phyloP scores from a whole-genome alignment of 2,329 filamentous ascomycete species.

The Penicillium sp. region DNA sequence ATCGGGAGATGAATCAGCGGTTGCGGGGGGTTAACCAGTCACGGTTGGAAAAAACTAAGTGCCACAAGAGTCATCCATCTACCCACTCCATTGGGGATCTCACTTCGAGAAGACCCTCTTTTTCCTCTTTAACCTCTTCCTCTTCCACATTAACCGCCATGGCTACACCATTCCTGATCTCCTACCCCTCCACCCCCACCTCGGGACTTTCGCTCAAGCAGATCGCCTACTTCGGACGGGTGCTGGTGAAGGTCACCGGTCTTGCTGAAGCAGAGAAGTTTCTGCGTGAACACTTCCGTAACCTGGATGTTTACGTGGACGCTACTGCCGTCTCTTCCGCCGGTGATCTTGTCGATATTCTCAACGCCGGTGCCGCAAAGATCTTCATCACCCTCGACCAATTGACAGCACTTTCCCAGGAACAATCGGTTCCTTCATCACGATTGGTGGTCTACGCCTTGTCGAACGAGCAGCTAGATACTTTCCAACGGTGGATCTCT shows the following conservation, averaged over 20 bases:
- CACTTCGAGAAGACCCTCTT: neutral
- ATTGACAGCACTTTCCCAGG: conserved; percentile 55
- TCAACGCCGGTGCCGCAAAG: conserved; percentile 81
- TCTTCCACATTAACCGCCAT: conserved; percentile 27
- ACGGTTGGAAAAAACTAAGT: conserved; percentile 13
- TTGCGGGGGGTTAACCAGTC: conserved; percentile 1
- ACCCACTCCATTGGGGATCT: conserved; percentile 14
- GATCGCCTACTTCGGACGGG: conserved; percentile 60
- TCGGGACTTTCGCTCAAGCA: conserved; percentile 54
- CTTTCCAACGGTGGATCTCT: conserved; percentile 42
- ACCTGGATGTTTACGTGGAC: conserved; percentile 70
- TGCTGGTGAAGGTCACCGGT: conserved; percentile 54
- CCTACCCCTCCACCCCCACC: conserved; percentile 43
- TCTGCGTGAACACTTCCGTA: conserved; percentile 57
- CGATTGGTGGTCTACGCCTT: conserved; percentile 58
- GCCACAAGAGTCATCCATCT: conserved; percentile 19
- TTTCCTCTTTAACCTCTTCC: neutral
- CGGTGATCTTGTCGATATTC: conserved; percentile 74
- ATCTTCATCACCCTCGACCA: conserved; percentile 77
- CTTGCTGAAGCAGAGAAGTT: conserved; percentile 48
- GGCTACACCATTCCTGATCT: conserved; percentile 45
- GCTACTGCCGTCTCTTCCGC: conserved; percentile 66
- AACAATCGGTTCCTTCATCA: conserved; percentile 54
- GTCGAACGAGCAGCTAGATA: conserved; percentile 37
- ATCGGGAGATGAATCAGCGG: conserved; percentile 20